phyloP scores from a whole-genome alignment of 2,329 filamentous ascomycete species.

The Coniochaeta pulveracea region DNA sequence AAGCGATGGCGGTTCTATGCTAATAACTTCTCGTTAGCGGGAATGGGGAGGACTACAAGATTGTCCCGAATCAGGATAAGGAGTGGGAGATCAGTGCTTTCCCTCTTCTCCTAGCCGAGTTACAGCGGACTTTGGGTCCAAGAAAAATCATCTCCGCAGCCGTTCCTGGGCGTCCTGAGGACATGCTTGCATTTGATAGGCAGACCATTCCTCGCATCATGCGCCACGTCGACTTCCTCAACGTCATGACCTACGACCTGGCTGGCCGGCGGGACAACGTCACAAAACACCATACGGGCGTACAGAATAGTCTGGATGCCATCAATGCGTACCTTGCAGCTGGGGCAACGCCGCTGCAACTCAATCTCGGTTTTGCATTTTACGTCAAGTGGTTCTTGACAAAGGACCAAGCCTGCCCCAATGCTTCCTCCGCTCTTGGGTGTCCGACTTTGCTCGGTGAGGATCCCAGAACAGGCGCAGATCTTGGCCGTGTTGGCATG shows the following conservation, averaged over 20 bases:
- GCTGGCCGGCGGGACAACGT: constrained; percentile 60
- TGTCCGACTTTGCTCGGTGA: constrained; percentile 51
- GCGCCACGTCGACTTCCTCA: constrained; percentile 52
- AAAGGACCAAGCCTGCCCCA: constrained; percentile 26
- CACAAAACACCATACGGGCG: constrained; percentile 53
- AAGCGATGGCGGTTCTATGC: not conserved
- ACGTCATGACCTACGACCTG: constrained; percentile 63
- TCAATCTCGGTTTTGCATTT: constrained; percentile 58
- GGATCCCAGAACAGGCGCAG: constrained; percentile 44
- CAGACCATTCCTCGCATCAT: constrained; percentile 47
- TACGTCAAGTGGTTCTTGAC: constrained; percentile 59
- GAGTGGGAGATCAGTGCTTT: constrained; percentile 49
- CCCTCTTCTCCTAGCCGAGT: constrained; percentile 45
- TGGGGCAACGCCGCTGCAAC: constrained; percentile 40
- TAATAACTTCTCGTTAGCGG: constrained; percentile 23
- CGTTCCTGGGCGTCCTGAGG: constrained; percentile 47
- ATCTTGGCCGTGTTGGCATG: constrained; percentile 37
- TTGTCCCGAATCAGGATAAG: constrained; percentile 46
- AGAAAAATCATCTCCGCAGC: constrained; percentile 54
- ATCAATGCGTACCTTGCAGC: constrained; percentile 48
- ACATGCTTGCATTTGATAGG: constrained; percentile 58
- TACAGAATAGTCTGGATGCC: constrained; percentile 39
- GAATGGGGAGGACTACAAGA: constrained; percentile 59
- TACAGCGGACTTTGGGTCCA: constrained; percentile 45
- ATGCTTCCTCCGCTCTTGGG: constrained; percentile 38